Conservation (phyloP, 2,329 filamentous ascomycete species). For the Alternaria sp. region DNA sequence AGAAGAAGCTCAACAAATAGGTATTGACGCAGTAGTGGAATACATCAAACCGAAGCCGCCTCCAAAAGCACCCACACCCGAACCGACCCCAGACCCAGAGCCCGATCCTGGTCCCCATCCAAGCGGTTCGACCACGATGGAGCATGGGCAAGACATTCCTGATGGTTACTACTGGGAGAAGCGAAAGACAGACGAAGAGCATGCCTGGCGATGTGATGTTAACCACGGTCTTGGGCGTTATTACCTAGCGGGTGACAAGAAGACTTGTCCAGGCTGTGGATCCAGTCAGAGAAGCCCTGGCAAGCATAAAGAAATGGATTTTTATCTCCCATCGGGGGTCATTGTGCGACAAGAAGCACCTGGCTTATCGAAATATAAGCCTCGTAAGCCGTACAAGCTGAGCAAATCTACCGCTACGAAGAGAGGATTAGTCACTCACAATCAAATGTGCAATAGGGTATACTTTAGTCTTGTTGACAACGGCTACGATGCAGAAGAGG, state of each 20-base stretch:
- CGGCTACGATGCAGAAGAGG: constrained; percentile 17
- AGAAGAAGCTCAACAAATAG: constrained; percentile 23
- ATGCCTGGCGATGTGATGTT: constrained; percentile 40
- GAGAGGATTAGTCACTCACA: constrained; percentile 22
- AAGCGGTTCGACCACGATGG: constrained; percentile 37
- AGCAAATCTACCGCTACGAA: not conserved
- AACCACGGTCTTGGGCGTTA: constrained; percentile 42
- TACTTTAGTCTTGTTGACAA: constrained; percentile 28
- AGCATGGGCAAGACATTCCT: constrained; percentile 37
- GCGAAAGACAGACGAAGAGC: constrained; percentile 16
- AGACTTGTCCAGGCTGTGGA: constrained; percentile 35
- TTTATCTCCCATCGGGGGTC: constrained; percentile 31
- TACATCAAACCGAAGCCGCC: constrained; percentile 20
- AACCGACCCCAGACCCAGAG: constrained; percentile 21
- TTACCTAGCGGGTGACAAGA: constrained; percentile 38
- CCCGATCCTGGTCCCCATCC: constrained; percentile 34
- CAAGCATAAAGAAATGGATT: constrained; percentile 33
- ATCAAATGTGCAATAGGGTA: constrained; percentile 27
- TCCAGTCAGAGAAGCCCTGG: constrained; percentile 18
- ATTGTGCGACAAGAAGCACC: constrained; percentile 30
- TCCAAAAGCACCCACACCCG: constrained; percentile 19
- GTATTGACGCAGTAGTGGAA: constrained; percentile 21
- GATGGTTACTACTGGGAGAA: constrained; percentile 24
- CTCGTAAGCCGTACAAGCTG: constrained; percentile 29
- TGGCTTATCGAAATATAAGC: constrained; percentile 23